Conservation (phyloP, 495 filamentous ascomycete genomes). For the Aspergillus asperescens region DNA sequence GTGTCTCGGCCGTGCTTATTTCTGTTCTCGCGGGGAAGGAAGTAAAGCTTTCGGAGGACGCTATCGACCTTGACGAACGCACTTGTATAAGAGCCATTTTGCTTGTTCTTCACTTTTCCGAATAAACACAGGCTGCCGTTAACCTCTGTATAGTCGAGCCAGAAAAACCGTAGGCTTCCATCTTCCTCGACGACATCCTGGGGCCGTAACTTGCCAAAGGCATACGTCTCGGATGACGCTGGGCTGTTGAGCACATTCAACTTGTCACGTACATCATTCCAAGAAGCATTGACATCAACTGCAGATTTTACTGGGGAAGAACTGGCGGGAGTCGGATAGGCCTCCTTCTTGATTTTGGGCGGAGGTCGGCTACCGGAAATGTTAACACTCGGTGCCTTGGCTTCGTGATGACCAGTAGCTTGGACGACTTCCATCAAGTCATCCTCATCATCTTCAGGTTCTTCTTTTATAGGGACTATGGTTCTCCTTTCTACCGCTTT, state of each 20-base stretch:
- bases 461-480: conserved; percentile 56
- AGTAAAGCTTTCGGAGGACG: conserved; percentile 86
- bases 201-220: conserved; percentile 72
- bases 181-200: conserved; percentile 83
- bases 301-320: conserved; percentile 67
- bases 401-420: conserved; percentile 57
- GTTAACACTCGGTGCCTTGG: conserved; percentile 68
- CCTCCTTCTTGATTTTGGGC: conserved; percentile 65
- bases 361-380: conserved; percentile 76
- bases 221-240: conserved; percentile 49
- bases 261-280: conserved; percentile 82
- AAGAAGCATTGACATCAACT: conserved; percentile 68
- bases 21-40: conserved; percentile 74
- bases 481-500: conserved; percentile 74
- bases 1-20: conserved; percentile 62
- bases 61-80: conserved; percentile 97
- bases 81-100: conserved; percentile 69
- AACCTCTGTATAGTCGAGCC: conserved; percentile 93
- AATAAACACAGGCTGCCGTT: conserved; percentile 90
- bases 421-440: conserved; percentile 84
- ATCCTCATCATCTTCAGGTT: conserved; percentile 67
- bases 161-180: conserved; percentile 89
- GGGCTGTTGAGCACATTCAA: conserved; percentile 78
- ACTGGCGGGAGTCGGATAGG: conserved; percentile 61
- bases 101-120: conserved; percentile 92